Conservation (phyloP, 2,329 filamentous ascomycete species). For the Exserohilum turcica region DNA sequence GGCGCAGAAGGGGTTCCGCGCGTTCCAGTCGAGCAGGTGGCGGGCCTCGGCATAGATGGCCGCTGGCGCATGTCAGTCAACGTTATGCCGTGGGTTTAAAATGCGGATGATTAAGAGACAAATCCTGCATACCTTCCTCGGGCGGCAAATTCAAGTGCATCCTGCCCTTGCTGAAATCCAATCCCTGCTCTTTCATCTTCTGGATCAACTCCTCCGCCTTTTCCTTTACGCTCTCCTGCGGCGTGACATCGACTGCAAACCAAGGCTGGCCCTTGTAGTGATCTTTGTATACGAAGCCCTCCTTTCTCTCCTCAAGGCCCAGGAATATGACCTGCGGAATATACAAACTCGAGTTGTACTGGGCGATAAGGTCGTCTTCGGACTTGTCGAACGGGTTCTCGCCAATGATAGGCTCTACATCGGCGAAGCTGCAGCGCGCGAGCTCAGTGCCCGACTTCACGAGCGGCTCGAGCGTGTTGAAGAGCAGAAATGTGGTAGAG, state of each 20-base stretch:
- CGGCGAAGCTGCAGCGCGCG: constrained; percentile 69
- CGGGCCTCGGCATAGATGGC: constrained; percentile 90
- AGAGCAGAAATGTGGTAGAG: constrained; percentile 72
- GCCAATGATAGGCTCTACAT: constrained; percentile 74
- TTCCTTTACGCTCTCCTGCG: constrained; percentile 66
- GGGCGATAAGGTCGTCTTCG: constrained; percentile 74
- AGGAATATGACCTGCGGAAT: constrained; percentile 80
- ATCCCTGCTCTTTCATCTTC: constrained; percentile 63
- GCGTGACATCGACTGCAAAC: constrained; percentile 89
- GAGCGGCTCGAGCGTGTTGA: constrained; percentile 79
- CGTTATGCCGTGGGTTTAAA: neutral
- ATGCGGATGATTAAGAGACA: neutral
- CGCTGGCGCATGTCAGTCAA: constrained; percentile 59
- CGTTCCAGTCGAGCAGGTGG: constrained; percentile 91
- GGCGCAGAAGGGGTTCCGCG: constrained; percentile 87
- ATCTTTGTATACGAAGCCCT: constrained; percentile 66
- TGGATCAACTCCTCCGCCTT: constrained; percentile 66
- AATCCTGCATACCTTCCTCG: constrained; percentile 60
- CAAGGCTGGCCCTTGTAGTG: constrained; percentile 78
- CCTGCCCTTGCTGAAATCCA: constrained; percentile 70
- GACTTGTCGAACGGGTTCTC: constrained; percentile 69
- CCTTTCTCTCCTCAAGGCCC: constrained; percentile 72
- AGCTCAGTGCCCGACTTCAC: constrained; percentile 65
- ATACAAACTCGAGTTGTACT: constrained; percentile 73
- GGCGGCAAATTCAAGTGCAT: constrained; percentile 65